Conservation (phyloP, 2,329 filamentous ascomycete species). For the Calonectria pseudoturangicola region DNA sequence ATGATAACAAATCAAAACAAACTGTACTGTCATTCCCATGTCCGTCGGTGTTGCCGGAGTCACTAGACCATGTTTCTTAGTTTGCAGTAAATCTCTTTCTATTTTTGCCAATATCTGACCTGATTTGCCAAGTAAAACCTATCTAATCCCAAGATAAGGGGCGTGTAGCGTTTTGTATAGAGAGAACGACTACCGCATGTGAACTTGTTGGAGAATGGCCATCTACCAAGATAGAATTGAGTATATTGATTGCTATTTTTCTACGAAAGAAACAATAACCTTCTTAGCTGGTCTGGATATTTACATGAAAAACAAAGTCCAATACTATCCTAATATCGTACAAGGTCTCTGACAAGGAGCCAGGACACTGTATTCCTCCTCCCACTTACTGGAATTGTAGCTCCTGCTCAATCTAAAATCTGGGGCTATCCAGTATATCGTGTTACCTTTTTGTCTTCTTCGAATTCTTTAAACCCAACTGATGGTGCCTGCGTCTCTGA, state of each 20-base stretch:
- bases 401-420: neutral
- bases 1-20: conserved; percentile 21
- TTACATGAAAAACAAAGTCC: neutral
- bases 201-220: too few relatives aligned
- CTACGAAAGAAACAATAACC: neutral
- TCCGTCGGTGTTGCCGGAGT: neutral
- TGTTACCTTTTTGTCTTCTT: too few relatives aligned
- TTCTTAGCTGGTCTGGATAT: neutral
- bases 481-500: too few relatives aligned
- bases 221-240: neutral
- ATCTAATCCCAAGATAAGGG: too few relatives aligned
- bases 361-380: neutral
- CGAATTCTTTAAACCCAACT: too few relatives aligned
- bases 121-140: neutral
- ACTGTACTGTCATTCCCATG: neutral
- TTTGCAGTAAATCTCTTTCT: conserved; percentile 13
- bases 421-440: neutral
- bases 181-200: too few relatives aligned
- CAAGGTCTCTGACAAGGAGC: neutral
- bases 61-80: conserved; percentile 9
- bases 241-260: neutral
- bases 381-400: neutral
- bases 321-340: neutral
- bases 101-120: conserved; percentile 6
- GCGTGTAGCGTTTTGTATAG: too few relatives aligned